Conservation (phyloP, 176 grass and related monocot genomes). For the Alloteropsis semialata region DNA sequence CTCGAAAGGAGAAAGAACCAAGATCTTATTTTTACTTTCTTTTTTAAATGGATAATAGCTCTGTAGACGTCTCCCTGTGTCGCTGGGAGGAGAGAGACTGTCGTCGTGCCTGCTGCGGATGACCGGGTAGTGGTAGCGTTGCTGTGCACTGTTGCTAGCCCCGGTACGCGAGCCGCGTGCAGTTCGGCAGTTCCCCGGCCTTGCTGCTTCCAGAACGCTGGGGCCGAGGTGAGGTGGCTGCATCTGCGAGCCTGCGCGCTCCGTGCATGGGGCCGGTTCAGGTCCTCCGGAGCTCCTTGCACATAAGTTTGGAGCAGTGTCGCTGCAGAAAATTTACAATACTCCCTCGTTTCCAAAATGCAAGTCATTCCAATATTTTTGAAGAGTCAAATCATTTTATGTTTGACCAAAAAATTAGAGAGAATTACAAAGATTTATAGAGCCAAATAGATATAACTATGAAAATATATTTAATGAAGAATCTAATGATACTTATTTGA, state of each 20-base stretch:
- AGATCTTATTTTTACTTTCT: neutral
- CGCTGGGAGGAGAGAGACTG: conserved; percentile 9
- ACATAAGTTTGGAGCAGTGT: neutral
- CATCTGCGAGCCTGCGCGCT: neutral
- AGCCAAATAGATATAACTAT: no score
- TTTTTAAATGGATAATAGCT: no score
- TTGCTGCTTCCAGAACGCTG: conserved; percentile 30
- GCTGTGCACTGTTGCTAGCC: conserved; percentile 7
- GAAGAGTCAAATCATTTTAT: no score
- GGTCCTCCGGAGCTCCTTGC: neutral
- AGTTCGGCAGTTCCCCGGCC: neutral
- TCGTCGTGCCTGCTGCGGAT: conserved; percentile 8
- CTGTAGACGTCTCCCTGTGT: neutral
- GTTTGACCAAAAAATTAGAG: no score
- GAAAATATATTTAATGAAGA: no score
- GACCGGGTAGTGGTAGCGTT: neutral
- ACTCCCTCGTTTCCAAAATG: no score
- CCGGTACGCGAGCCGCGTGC: neutral
- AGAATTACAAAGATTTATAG: no score
- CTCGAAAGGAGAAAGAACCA: conserved; percentile 5
- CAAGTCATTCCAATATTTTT: no score
- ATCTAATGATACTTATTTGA: no score
- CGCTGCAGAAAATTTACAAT: neutral
- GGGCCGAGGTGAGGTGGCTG: neutral
- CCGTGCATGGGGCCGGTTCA: neutral